Evolutionary conservation across 2,329 filamentous ascomycete species (phyloP), one percentile per base, ranked within the genome.

Genomic region (Penicillium sp.): DNA sequence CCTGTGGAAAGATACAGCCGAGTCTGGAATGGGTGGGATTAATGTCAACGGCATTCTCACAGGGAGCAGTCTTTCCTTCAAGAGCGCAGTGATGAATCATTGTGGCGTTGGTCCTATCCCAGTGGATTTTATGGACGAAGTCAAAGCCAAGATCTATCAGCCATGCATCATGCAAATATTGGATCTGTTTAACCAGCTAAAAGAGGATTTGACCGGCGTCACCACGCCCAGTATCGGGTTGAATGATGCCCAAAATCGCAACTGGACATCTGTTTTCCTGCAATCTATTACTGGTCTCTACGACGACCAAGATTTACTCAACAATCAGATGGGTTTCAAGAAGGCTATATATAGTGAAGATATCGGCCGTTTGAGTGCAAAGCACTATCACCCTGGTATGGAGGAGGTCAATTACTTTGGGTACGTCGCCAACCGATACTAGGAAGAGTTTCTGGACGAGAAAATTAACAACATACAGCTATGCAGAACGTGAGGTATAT

Each of bases 401-500:
- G 48, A 60, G 39, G 64, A 69, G 47, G 60, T 70, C 51, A 77
- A 77, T 54, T 78, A 77, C 52, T 78, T 77, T 58, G 75, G 75
- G 52, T 76, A 55, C 47, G 65, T 38, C 61, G 47, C 26, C 46
- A 23, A 9, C 33, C n/a, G 6, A 36, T 36, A 15, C 10, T 29
- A 10, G 28, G 7, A 9, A 3, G 31, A n/a, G 33, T 16, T 16
- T 16, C 33, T 4, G 8, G n/a, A 18, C 3, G 1, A 16, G 15
- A 3, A 16, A 2, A n/a, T n/a, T 36, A 7, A 49, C 34, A 15
- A 13, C n/a, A 26, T 3, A 4, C 33, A 56, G 42, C 13, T 49
- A 45, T 42, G 71, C 74, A n/a, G 53, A 57, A n/a, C 33, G 43
- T 21, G 55, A 57, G 31, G 38, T 53, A 26, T 53, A 53, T 9